Percentiles rank a stretch among this genome's conserved stretches.
Evolutionary conservation across 148 eudicot species (phyloP).

Genomic region (Linanthus parryae): DNA sequence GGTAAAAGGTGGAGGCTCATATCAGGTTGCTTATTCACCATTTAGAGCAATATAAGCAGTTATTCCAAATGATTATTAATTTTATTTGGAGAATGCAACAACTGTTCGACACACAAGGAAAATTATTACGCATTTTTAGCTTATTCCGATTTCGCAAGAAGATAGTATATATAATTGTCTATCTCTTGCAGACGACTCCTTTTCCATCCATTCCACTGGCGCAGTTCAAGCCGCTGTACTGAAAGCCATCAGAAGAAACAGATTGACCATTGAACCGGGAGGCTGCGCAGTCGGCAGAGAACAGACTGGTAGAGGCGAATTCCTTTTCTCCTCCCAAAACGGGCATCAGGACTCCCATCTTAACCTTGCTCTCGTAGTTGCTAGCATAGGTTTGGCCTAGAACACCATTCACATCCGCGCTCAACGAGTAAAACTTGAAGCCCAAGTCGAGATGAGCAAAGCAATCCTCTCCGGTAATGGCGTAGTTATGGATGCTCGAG

Average conservation of each 20-base stretch:
- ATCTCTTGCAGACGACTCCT: constrained; percentile 44
- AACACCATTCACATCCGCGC: constrained; percentile 58
- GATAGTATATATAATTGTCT: too few species aligned
- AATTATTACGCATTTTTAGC: too few species aligned
- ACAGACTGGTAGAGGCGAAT: constrained; percentile 49
- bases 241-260: constrained; percentile 6
- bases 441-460: constrained; percentile 76
- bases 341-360: constrained; percentile 60
- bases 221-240: constrained; percentile 29
- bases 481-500: constrained; percentile 52
- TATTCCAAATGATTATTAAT: too few species aligned
- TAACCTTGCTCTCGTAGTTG: constrained; percentile 56
- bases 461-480: constrained; percentile 56
- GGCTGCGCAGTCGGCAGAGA: constrained; percentile 54
- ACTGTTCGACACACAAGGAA: too few species aligned
- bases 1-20: too few species aligned
- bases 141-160: too few species aligned
- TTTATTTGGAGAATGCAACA: too few species aligned
- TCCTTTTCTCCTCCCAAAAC: constrained; percentile 63
- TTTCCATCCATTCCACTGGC: constrained; percentile 27
- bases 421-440: constrained; percentile 63
- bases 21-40: too few species aligned
- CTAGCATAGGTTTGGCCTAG: constrained; percentile 70
- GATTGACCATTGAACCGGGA: constrained; percentile 22
- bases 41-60: too few species aligned